Base-by-base conservation (phyloP, 176 grass and related monocot species). In the Oryza meyeriana region DNA sequence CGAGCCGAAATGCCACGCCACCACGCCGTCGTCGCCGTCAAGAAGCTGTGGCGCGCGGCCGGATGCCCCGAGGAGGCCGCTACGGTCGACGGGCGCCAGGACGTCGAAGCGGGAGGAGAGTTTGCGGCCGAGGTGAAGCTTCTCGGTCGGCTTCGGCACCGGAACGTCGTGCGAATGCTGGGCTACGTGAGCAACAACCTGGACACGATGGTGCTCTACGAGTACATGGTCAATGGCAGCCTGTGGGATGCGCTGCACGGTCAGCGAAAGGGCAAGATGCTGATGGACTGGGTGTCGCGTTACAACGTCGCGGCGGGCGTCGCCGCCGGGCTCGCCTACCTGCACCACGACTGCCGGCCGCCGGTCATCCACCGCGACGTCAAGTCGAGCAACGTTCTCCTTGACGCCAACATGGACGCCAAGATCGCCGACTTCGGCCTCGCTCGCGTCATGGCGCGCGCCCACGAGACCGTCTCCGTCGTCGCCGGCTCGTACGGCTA, bases 331-430 rank as follows among this genome's bases (percentile, higher is more conserved):
- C 88, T 98, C 12, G 89, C 96, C 3, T 98, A 98, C 88, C 82
- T 98, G 24, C 96, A 98, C 87, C 93, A 98, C 58, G 96, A 98
- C 79, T 98, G 96, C 76, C 85, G 88, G 4, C 96, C 96, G 64
- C 87, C 72, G 41, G 96, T 98, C 50, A 98, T 98, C 81, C 95
- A 98, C 81, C 92, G 95, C 8, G 92, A 98, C 71, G 88, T 98
- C 59, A 98, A 98, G 88, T 98, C 95, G 3, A 94, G 95, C 85
- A 98, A 98, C 59, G 92, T 98, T n/a, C 81, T 98, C n/a, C 86
- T 98, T 6, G 95, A 95, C 66, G 79, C 79, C 13, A 93, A 90
- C 81, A 89, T 95, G 48, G 96, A 98, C 63, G 86, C 93, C 20
- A 91, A 86, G 82, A 95, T 98, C 14, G 96, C 96, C 0, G 96